phyloP scores from a whole-genome alignment of 306 rosid genomes.

The Cucurbita pepo region DNA sequence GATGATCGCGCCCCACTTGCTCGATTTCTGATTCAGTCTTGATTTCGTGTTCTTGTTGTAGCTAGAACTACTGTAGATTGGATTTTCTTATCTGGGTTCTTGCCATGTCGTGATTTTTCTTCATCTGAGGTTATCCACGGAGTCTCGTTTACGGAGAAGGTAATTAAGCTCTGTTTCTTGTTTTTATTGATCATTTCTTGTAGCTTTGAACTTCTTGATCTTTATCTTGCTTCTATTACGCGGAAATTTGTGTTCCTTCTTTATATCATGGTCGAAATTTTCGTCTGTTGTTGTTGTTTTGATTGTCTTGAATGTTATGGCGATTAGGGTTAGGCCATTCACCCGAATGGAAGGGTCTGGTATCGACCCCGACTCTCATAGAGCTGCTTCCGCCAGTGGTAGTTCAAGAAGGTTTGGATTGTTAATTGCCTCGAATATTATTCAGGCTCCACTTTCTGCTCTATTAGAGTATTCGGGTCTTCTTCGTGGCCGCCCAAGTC shows the following conservation, averaged over 20 bases:
- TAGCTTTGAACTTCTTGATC: not conserved
- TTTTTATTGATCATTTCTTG: not conserved
- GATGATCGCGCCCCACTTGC: slow-evolving; percentile 1
- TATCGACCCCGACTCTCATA: slow-evolving; percentile 33
- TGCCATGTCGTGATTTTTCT: slow-evolving; percentile 5
- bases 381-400: slow-evolving; percentile 20
- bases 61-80: not conserved
- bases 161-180: slow-evolving; percentile 3
- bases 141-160: slow-evolving; percentile 31
- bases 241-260: not conserved
- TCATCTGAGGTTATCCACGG: slow-evolving; percentile 10
- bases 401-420: slow-evolving; percentile 42
- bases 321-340: slow-evolving; percentile 45
- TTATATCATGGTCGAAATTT: not conserved
- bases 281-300: not conserved
- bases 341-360: slow-evolving; percentile 48
- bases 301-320: slow-evolving; percentile 5
- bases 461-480: slow-evolving; percentile 69
- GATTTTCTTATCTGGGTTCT: slow-evolving; percentile 6
- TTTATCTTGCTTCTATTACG: slow-evolving; percentile 2
- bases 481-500: slow-evolving; percentile 38
- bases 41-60: not conserved
- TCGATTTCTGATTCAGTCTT: not conserved
- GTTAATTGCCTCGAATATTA: slow-evolving; percentile 41
- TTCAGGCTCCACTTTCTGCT: slow-evolving; percentile 66